phyloP scores from a whole-genome alignment of 1,139 yeast species.

The Suhomyces chickasaworum region DNA sequence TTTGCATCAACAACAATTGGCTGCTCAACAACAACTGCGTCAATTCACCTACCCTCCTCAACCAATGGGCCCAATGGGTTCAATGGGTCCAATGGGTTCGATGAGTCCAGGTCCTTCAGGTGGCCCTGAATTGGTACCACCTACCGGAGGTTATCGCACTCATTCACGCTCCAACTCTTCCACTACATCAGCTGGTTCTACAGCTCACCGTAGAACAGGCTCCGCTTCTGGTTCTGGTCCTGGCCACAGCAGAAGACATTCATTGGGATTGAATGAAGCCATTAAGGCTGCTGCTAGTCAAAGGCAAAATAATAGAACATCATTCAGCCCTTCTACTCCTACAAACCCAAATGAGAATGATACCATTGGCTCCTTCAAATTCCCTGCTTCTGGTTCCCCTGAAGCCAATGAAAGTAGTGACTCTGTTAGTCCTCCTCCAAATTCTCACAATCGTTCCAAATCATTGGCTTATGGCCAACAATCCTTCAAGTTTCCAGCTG shows the following conservation, averaged over 20 bases:
- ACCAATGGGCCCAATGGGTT: slow-evolving; percentile 7
- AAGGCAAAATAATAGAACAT: slow-evolving; percentile 57
- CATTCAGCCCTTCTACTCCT: slow-evolving; percentile 40
- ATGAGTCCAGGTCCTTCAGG: background rate
- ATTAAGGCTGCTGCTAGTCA: slow-evolving; percentile 90
- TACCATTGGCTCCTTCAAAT: slow-evolving; percentile 34
- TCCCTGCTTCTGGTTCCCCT: slow-evolving; percentile 30
- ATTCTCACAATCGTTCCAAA: slow-evolving; percentile 36
- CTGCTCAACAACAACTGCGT: slow-evolving; percentile 22
- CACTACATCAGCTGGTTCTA: slow-evolving; percentile 18
- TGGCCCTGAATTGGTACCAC: slow-evolving; percentile 30
- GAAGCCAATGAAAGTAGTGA: slow-evolving; percentile 12
- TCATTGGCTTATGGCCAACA: slow-evolving; percentile 51
- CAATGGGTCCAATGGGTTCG: slow-evolving; percentile 4
- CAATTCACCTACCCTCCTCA: slow-evolving; percentile 21
- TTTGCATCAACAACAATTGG: slow-evolving; percentile 62
- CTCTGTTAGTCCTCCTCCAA: slow-evolving; percentile 19
- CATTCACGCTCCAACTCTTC: slow-evolving; percentile 48
- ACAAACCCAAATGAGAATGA: slow-evolving; percentile 21
- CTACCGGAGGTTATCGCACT: slow-evolving; percentile 25
- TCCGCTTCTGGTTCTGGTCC: slow-evolving; percentile 31
- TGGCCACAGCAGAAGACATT: slow-evolving; percentile 91
- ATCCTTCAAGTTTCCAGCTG: slow-evolving; percentile 46
- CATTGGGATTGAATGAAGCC: slow-evolving; percentile 92
- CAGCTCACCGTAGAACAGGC: slow-evolving; percentile 41